Evolutionary conservation across 305 asterid genomes (phyloP).

Genomic region (Fraxinus nigra): DNA sequence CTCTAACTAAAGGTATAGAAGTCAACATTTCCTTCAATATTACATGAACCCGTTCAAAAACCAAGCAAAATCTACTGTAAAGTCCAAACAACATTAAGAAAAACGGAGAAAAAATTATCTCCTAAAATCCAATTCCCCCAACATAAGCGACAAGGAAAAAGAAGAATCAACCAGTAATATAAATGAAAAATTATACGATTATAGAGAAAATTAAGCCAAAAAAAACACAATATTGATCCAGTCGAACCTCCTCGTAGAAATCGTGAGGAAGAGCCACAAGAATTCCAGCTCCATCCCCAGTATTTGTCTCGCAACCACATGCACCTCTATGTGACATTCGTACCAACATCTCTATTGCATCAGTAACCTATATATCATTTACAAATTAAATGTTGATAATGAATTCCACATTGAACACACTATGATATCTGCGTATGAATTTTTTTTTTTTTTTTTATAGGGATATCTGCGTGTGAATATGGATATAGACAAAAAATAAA

Average conservation of each 20-base stretch:
- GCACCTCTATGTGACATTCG: slow-evolving; percentile 99
- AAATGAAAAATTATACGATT: not conserved
- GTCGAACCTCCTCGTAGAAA: slow-evolving; percentile 74
- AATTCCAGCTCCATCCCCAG: slow-evolving; percentile 99
- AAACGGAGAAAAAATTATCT: not conserved
- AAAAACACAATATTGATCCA: not conserved
- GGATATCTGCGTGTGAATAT: not conserved
- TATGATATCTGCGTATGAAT: no score
- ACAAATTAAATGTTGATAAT: not conserved
- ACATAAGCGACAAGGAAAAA: not conserved
- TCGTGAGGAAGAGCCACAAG: slow-evolving; percentile 93
- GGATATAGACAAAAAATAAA: not conserved
- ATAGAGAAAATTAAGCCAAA: not conserved
- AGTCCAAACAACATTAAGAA: not conserved
- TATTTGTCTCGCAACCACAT: slow-evolving; percentile 95
- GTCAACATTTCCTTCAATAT: not conserved
- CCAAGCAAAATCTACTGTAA: not conserved
- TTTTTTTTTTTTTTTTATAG: no score
- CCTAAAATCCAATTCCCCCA: not conserved
- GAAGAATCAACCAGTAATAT: not conserved
- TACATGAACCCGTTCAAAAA: not conserved
- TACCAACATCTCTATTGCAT: slow-evolving; percentile 94
- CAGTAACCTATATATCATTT: slow-evolving; percentile 60
- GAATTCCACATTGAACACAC: not conserved
- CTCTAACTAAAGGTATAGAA: not conserved